These are phyloP conservation scores for Chrysoporthe puriensis DNA, from an alignment of 2,329 filamentous ascomycete species.

Conservation along the genomic window DNA sequence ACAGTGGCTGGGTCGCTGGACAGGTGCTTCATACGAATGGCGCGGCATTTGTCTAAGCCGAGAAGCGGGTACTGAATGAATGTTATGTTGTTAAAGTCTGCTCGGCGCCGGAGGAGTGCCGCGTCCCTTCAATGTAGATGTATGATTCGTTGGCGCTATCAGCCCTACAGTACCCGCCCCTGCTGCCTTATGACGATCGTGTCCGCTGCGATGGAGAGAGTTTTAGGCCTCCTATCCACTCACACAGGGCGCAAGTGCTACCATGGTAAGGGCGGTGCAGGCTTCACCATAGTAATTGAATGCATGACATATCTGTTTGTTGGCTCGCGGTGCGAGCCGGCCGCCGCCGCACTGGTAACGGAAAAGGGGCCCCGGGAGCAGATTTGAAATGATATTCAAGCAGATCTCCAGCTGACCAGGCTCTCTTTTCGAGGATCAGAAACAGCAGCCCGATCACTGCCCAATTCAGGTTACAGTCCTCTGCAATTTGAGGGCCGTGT, in stretches of 20 bases:
- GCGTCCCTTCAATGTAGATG: background rate
- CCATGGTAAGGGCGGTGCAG: background rate
- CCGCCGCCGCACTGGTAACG: background rate
- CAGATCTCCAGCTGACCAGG: background rate
- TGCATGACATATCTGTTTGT: background rate
- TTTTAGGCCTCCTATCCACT: background rate
- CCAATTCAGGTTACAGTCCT: background rate
- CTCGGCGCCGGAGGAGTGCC: background rate
- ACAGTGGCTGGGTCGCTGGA: slow-evolving; percentile 48
- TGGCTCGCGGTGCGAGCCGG: background rate
- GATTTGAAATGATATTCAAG: background rate
- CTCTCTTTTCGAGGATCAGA: background rate
- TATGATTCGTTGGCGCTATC: background rate
- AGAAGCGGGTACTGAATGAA: background rate
- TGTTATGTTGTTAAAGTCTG: background rate
- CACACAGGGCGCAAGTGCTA: background rate
- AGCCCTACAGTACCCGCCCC: slow-evolving; percentile 4
- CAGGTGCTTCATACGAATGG: slow-evolving; percentile 53
- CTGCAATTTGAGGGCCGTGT: background rate
- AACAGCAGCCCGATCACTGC: background rate
- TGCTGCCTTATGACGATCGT: slow-evolving; percentile 11
- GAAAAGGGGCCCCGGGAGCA: background rate
- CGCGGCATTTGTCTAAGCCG: slow-evolving; percentile 25
- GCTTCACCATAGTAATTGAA: background rate
- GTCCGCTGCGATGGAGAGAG: background rate